Base-by-base conservation (phyloP, 2,329 filamentous ascomycete species). In the Phialemonium atrogriseum region DNA sequence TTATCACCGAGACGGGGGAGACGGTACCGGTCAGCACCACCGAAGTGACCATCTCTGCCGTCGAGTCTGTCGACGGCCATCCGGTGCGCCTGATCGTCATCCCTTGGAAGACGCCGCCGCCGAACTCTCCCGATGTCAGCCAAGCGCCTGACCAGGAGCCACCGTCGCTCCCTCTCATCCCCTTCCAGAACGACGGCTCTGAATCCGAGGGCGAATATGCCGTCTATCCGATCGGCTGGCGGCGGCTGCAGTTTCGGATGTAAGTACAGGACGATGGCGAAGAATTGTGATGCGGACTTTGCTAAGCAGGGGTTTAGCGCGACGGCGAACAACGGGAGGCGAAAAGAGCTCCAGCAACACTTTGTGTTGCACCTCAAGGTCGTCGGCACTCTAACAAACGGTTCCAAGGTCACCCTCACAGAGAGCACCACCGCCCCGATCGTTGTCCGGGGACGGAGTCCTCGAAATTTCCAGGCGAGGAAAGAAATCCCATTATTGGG, bases 271-370 rank as follows among this genome's bases (percentile, higher is more conserved):
- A n/a, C n/a, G n/a, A n/a, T n/a, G n/a, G n/a, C n/a, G n/a, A 22
- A 11, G 7, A 27, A 7, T 10, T 10, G 15, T 21, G 16, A 27
- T 16, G 16, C 12, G 28, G 15, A 20, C 12, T 36, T 36, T 36
- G 30, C 44, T 50, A 44, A 51, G 30, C 28, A 19, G 3, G n/a
- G 16, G 14, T 18, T n/a, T 17, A 77, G 89, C 54, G 89, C 89
- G 12, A 96, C 89, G 7, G 89, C 89, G 35, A 96, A 96, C 60
- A 96, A 96, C 53, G 89, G 89, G 9, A 77, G 89, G 38, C 73
- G 89, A 40, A 94, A 94, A 62, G 89, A 96, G 55, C 71, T 96
- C 27, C 89, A 96, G 53, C 89, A 96, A 52, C 89, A 96, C 60
- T 96, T 96, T 56, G 79, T 94, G 9, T 70, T 96, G 36, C 81